Conservation (phyloP, 202 grass and related monocot species). For the Alloteropsis angusta region DNA sequence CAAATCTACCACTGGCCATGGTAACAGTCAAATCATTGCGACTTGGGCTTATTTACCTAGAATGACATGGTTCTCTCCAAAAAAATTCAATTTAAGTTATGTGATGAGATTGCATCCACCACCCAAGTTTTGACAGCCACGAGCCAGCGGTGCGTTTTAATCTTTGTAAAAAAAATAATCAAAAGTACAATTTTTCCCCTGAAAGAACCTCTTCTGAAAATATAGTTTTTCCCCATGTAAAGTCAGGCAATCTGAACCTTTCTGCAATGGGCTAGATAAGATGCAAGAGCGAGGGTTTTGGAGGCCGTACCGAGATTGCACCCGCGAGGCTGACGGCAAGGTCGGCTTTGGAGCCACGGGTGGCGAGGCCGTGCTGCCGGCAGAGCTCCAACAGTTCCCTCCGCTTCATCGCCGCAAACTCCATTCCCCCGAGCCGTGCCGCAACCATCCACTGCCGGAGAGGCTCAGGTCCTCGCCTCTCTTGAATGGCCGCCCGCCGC, state of each 20-base stretch:
- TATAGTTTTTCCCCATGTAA: too few species aligned
- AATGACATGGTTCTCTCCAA: not conserved
- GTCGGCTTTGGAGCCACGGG: constrained; percentile 26
- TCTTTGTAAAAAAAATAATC: not conserved
- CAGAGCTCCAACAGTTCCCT: constrained; percentile 49
- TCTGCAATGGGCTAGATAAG: not conserved
- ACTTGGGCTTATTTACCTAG: not conserved
- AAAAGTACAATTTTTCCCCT: not conserved
- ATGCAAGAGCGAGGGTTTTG: too few species aligned
- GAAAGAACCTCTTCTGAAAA: not conserved
- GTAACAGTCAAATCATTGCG: not conserved
- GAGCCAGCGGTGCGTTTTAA: not conserved
- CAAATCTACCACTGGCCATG: not conserved
- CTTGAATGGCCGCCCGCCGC: not conserved
- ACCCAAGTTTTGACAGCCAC: not conserved
- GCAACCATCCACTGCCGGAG: not conserved
- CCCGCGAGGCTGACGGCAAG: constrained; percentile 30
- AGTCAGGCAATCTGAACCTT: not conserved
- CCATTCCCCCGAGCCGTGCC: constrained; percentile 9
- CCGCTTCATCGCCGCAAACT: constrained; percentile 38
- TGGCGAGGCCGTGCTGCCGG: constrained; percentile 40
- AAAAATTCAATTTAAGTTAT: not conserved
- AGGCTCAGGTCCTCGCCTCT: not conserved
- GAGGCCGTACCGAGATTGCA: constrained; percentile 25
- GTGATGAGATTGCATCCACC: not conserved